These are phyloP conservation scores for Mucor lusitanicus DNA, from an alignment of 371 early-diverging fungal genomes.

Conservation along the genomic window DNA sequence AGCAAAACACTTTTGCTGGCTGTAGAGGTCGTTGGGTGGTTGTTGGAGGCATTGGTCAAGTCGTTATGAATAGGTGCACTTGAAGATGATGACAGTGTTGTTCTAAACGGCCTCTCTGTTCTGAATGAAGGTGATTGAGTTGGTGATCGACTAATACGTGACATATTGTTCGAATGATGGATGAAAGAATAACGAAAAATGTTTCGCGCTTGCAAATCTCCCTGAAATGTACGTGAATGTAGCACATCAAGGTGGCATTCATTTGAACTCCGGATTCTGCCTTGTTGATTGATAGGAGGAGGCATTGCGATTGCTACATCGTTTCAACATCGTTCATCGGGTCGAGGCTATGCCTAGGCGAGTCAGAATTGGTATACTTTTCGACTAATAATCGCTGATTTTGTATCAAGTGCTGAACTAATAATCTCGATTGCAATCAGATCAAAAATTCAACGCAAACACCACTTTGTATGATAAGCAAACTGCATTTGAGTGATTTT, in stretches of 20 bases:
- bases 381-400: neutral
- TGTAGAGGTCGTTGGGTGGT: neutral
- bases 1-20: slow-evolving; percentile 23
- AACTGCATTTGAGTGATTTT: too few species aligned
- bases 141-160: slow-evolving; percentile 16
- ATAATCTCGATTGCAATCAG: neutral
- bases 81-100: neutral
- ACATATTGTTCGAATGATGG: slow-evolving; percentile 7
- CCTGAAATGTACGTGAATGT: neutral
- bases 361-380: neutral
- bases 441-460: neutral
- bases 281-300: neutral
- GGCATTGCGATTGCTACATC: neutral
- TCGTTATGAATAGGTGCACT: neutral
- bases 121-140: slow-evolving; percentile 20
- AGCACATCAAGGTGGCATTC: neutral
- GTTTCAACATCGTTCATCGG: too few species aligned
- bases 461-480: neutral
- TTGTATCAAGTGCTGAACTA: neutral
- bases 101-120: slow-evolving; percentile 14
- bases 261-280: neutral
- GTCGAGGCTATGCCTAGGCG: neutral
- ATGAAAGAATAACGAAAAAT: neutral
- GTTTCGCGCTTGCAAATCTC: neutral
- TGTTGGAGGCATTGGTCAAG: neutral